Conservation (phyloP, 768 basidiomycete genomes). For the Kwoniella newhampshirensis region DNA sequence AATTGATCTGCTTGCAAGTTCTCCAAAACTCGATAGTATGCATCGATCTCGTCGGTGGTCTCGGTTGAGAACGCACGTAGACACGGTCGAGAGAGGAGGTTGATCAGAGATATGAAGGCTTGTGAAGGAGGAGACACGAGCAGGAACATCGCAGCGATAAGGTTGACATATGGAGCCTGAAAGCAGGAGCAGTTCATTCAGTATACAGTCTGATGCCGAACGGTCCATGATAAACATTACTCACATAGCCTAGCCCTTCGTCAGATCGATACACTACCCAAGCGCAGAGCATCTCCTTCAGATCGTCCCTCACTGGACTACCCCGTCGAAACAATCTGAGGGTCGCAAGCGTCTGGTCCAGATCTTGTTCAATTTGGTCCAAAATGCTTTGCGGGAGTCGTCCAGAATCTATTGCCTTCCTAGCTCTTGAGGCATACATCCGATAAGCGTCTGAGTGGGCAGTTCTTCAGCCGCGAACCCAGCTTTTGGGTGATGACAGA, state of each 20-base stretch:
- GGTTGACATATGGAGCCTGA: slow-evolving; percentile 46
- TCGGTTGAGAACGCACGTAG: slow-evolving; percentile 48
- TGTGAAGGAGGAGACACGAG: slow-evolving; percentile 39
- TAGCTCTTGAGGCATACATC: slow-evolving; percentile 34
- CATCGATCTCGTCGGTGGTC: slow-evolving; percentile 46
- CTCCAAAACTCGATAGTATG: slow-evolving; percentile 51
- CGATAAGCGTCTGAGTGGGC: slow-evolving; percentile 39
- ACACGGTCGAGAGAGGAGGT: slow-evolving; percentile 47
- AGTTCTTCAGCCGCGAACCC: background rate
- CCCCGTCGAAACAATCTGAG: slow-evolving; percentile 39
- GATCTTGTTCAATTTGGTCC: slow-evolving; percentile 41
- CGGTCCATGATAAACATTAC: slow-evolving; percentile 10
- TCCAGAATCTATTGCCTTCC: slow-evolving; percentile 36
- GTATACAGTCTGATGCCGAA: too few species aligned
- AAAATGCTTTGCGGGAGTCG: slow-evolving; percentile 45
- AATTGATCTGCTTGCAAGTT: slow-evolving; percentile 50
- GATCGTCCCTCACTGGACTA: slow-evolving; percentile 47
- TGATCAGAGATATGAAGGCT: slow-evolving; percentile 47
- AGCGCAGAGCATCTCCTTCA: slow-evolving; percentile 45
- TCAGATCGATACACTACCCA: slow-evolving; percentile 52
- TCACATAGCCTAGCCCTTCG: slow-evolving; percentile 50
- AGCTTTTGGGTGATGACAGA: background rate
- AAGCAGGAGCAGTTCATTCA: too few species aligned
- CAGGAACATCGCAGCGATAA: slow-evolving; percentile 48
- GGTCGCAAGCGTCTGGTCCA: slow-evolving; percentile 38